A percentile compares a stretch with the other conserved stretches of the same genome.
These are phyloP conservation scores for Fusarium continuum DNA, from an alignment of 2,329 filamentous ascomycete species.

Conservation along the genomic window DNA sequence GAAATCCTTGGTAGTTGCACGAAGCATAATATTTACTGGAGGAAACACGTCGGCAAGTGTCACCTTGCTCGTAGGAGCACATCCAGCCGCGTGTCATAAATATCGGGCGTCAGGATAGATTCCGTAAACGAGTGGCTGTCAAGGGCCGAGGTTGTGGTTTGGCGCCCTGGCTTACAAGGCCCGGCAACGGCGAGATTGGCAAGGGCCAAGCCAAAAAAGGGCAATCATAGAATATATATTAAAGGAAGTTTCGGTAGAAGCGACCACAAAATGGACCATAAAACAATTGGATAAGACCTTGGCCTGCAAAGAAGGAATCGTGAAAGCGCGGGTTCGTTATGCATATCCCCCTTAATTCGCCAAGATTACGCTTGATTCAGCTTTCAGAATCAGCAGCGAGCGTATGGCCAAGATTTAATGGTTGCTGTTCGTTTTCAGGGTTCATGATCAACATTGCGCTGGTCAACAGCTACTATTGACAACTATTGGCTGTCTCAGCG, in stretches of 20 bases:
- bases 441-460: neutral
- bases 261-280: neutral
- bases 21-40: neutral
- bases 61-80: neutral
- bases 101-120: neutral
- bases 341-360: neutral
- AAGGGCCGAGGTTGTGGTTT: fast-evolving
- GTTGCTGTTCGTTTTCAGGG: neutral
- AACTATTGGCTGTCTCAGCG: neutral
- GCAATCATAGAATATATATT: neutral
- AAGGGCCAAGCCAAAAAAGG: neutral
- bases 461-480: neutral
- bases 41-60: neutral
- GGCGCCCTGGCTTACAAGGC: neutral
- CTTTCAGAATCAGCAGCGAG: too few species aligned
- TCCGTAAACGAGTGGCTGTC: neutral
- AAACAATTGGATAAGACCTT: neutral
- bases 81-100: fast-evolving
- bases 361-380: neutral
- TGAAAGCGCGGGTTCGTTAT: neutral
- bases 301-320: fast-evolving
- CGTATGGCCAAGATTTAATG: too few species aligned
- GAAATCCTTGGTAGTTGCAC: neutral
- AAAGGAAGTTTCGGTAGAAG: neutral
- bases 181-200: neutral